Base-by-base conservation (phyloP, 108 stramenopile genomes). In the Schizochytrium sp. region DNA sequence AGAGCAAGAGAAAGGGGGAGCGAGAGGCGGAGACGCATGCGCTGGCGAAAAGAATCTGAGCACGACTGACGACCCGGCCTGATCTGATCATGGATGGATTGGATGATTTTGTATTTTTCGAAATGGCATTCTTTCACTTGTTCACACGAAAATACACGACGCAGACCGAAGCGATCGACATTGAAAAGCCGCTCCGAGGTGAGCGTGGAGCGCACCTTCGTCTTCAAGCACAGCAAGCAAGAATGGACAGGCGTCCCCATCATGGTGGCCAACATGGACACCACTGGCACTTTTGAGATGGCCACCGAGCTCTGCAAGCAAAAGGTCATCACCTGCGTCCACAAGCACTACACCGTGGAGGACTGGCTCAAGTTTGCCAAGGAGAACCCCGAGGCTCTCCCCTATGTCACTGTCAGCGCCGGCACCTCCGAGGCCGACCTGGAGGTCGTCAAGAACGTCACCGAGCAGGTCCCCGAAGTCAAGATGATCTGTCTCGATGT, bases 241-340 rank as follows among this genome's bases (percentile, higher is more conserved):
- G 29, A 88, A 8, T 92, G 87, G 76, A 87, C 72, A 2, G 92
- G 92, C 51, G 89, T 91, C 19, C 93, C 93, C n/a, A 88, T 93
- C 57, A 88, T 92, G 60, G 90, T 88, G 14, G 91, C 91, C 19
- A 93, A 93, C 90, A 93, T 93, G 92, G 92, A 93, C 88, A 90
- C 92, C 5, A 90, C 90, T 2, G 92, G 92, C 18, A 93, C 92
- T 28, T 91, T 93, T 63, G 91, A 91, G 45, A 91, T 91, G 48
- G 91, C 91, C 25, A 6, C 18, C 25, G 91, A 90, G 47, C 90
- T 91, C 51, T 19, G 60, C 19, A 28, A 57, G 71, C 69, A 91
- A 53, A 58, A 89, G 47, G 34, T 87, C 23, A 48, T 91, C 25
- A 88, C 87, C n/a, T 87, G 90, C 58, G 23, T 93, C 14, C 91